Percentiles rank a stretch among this genome's conserved stretches.
Evolutionary conservation across 176 grass and related monocot species (phyloP).

Genomic region (Ensete glaucum): DNA sequence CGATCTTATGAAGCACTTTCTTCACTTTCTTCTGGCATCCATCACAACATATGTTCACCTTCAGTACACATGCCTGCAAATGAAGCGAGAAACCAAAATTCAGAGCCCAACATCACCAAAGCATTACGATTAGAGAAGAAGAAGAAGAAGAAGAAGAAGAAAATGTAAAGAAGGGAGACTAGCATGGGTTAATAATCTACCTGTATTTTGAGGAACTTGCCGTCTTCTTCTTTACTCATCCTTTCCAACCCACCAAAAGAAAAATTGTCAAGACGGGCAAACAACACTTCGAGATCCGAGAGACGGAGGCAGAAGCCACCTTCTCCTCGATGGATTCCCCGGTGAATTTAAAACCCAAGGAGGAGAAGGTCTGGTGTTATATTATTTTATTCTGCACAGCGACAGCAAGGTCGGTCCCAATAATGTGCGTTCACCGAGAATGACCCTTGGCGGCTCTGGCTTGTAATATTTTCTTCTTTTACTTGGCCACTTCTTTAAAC

Average conservation of each 20-base stretch:
- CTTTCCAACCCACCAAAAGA: not conserved
- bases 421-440: too few relatives aligned
- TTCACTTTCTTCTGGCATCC: slow-evolving; percentile 58
- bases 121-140: not conserved
- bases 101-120: too few relatives aligned
- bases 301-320: not conserved
- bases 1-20: slow-evolving; percentile 29
- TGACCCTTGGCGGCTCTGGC: too few relatives aligned
- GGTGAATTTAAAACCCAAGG: too few relatives aligned
- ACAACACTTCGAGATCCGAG: not conserved
- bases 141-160: not conserved
- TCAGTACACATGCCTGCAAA: slow-evolving; percentile 28
- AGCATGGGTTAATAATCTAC: not conserved
- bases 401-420: too few relatives aligned
- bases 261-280: not conserved
- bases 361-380: too few relatives aligned
- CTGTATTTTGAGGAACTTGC: slow-evolving; percentile 9
- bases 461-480: too few relatives aligned
- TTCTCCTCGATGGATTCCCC: too few relatives aligned
- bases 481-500: too few relatives aligned
- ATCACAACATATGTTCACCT: slow-evolving; percentile 40
- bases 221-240: slow-evolving; percentile 17
- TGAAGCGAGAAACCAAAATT: not conserved
- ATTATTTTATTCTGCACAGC: too few relatives aligned
- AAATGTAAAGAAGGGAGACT: too few relatives aligned